Conservation (phyloP, 129 eudicot genomes). For the Solidago caesia region DNA sequence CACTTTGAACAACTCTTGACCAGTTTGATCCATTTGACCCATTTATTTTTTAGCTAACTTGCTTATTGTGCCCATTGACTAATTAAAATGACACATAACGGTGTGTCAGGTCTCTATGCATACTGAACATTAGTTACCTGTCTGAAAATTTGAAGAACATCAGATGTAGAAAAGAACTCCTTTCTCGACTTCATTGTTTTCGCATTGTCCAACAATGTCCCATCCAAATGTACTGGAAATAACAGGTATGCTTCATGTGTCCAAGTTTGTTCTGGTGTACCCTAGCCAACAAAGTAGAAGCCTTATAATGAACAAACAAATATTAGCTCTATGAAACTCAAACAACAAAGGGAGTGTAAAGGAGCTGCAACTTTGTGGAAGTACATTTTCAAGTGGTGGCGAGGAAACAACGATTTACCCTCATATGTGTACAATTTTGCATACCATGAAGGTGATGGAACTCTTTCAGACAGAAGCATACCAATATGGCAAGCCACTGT, state of each 20-base stretch:
- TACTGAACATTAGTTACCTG: slow-evolving; percentile 49
- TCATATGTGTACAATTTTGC: too few species aligned
- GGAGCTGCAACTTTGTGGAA: too few species aligned
- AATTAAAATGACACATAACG: not conserved
- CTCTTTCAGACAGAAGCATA: too few species aligned
- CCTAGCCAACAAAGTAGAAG: slow-evolving; percentile 34
- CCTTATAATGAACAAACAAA: slow-evolving; percentile 7
- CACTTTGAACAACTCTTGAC: too few species aligned
- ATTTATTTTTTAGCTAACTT: too few species aligned
- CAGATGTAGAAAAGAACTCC: slow-evolving; percentile 75
- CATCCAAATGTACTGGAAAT: slow-evolving; percentile 93
- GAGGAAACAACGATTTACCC: too few species aligned
- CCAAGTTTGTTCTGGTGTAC: slow-evolving; percentile 67
- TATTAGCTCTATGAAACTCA: slow-evolving; percentile 7
- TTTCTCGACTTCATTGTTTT: slow-evolving; percentile 68
- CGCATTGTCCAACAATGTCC: slow-evolving; percentile 78
- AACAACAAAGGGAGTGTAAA: slow-evolving; percentile 15
- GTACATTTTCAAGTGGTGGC: too few species aligned
- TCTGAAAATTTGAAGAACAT: slow-evolving; percentile 82
- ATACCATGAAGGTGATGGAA: too few species aligned
- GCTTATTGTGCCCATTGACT: not conserved
- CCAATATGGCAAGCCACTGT: too few species aligned
- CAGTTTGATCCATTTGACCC: not conserved
- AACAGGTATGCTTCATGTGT: slow-evolving; percentile 89
- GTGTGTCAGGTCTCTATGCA: slow-evolving; percentile 8